phyloP scores from a whole-genome alignment of 257 asterid genomes.

The Euphrasia confusa region DNA sequence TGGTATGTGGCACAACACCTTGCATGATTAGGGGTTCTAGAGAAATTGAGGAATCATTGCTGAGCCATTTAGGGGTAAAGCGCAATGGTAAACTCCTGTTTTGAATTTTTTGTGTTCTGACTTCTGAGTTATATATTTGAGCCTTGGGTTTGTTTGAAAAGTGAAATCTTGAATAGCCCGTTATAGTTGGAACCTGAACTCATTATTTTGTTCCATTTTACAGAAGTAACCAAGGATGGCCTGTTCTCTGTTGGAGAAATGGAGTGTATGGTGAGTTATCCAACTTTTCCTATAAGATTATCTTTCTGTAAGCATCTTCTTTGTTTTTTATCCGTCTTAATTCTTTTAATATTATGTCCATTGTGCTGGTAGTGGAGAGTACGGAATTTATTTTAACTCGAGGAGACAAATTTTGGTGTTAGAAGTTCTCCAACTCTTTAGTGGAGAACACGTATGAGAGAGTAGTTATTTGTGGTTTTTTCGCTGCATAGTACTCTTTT shows the following conservation, averaged over 20 bases:
- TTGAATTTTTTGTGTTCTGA: background rate
- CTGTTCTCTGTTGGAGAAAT: conserved; percentile 98
- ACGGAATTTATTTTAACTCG: background rate
- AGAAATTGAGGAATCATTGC: conserved; percentile 79
- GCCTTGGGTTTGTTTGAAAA: conserved; percentile 7
- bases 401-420: conserved; percentile 9
- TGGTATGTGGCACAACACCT: conserved; percentile 99
- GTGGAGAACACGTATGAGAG: background rate
- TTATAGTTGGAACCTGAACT: conserved; percentile 26
- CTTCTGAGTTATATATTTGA: conserved; percentile 8
- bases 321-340: conserved; percentile 5
- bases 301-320: conserved; percentile 13
- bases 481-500: background rate
- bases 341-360: background rate
- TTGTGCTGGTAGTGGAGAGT: conserved; percentile 20
- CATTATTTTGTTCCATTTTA: conserved; percentile 24
- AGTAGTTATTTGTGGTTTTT: background rate
- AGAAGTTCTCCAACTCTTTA: background rate
- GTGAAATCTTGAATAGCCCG: conserved; percentile 8
- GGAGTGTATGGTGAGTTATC: conserved; percentile 93
- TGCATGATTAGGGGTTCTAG: conserved; percentile 98
- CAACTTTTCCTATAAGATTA: conserved; percentile 1
- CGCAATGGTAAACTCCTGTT: conserved; percentile 67
- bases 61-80: conserved; percentile 88
- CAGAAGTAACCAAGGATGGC: conserved; percentile 98